Base-by-base conservation (phyloP, 148 eudicot species). In the Selenicereus undatus region DNA sequence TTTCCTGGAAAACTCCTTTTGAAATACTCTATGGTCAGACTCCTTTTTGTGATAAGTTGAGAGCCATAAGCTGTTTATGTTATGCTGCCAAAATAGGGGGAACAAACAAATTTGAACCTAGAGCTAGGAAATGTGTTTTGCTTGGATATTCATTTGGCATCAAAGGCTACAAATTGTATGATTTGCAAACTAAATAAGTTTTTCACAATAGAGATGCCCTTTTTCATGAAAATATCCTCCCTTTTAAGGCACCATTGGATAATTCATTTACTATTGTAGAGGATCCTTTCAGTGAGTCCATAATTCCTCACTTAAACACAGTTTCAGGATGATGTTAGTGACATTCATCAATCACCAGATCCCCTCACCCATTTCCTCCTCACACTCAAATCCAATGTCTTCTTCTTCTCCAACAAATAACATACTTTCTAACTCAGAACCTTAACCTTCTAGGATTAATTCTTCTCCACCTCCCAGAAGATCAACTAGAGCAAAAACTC, bases 141-240 rank as follows among this genome's bases (percentile, higher is more conserved):
- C 29, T 75, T 51, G 78, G 71, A 21, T 77, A 77, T 77, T 48
- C 79, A 0, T 11, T n/a, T 60, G 79, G 71, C 9, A 18, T 39
- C 9, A 77, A 77, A 62, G 71, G 71, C 1, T 77, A 77, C 36
- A 77, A 77, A 39, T 9, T 77, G 2, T 77, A 58, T 60, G 29
- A 43, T 62, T 60, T 77, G 29, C 1, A 58, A n/a, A 60, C 1
- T 26, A 29, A 77, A 20, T 0, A 60, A 39, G 36, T 20, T 6
- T 77, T 77, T 39, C 3, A 13, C 16, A 24, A n/a, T 22, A 43
- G 79, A 32, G n/a, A 77, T 62, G 71, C 60, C 1, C 8, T 27
- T 0, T 77, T 77, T 36, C 18, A 56, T 30, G 79, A 77, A 36
- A 5, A 60, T 3, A 21, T 30, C 4, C 60, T 77, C 32, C 71